Percentiles rank a stretch among this genome's conserved stretches.
Evolutionary conservation across 192 early-diverging fungal genomes (phyloP).

Genomic region (Polychytrium aggregatum): DNA sequence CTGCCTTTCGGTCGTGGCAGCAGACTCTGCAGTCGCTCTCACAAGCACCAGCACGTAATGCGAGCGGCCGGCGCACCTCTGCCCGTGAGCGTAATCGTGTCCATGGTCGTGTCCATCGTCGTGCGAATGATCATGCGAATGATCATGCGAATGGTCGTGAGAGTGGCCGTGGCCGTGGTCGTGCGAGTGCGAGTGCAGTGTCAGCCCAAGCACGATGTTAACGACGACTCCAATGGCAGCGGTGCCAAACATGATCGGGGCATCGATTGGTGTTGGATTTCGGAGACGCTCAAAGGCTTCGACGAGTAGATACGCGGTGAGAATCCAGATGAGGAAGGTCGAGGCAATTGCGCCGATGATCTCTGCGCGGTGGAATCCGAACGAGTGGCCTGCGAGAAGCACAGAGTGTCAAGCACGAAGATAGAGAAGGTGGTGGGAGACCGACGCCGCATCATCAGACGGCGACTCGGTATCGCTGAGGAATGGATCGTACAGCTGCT

Average conservation of each 20-base stretch:
- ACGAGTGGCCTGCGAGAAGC: conserved; percentile 38
- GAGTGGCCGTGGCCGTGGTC: conserved; percentile 38
- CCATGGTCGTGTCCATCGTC: conserved; percentile 21
- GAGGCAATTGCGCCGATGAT: conserved; percentile 67
- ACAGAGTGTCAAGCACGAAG: neutral
- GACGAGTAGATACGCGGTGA: conserved; percentile 53
- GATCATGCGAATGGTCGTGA: conserved; percentile 32
- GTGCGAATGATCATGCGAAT: conserved; percentile 27
- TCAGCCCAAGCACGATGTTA: conserved; percentile 54
- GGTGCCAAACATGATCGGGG: conserved; percentile 51
- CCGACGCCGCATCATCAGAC: too few species aligned
- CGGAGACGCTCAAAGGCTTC: conserved; percentile 60
- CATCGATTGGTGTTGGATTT: conserved; percentile 52
- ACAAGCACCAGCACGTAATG: too few species aligned
- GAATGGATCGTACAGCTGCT: too few species aligned
- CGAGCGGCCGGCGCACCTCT: too few species aligned
- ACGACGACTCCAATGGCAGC: conserved; percentile 64
- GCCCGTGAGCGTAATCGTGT: conserved; percentile 11
- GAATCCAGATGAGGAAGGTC: conserved; percentile 67
- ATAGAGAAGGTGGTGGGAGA: neutral
- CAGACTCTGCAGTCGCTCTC: too few species aligned
- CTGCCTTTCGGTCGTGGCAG: too few species aligned
- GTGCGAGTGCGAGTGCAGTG: conserved; percentile 27
- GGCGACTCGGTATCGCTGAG: too few species aligned
- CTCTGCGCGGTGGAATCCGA: conserved; percentile 68